Evolutionary conservation across 176 grass and related monocot species (phyloP), one percentile per base, ranked within the genome.

Genomic region (Oryza officinalis): DNA sequence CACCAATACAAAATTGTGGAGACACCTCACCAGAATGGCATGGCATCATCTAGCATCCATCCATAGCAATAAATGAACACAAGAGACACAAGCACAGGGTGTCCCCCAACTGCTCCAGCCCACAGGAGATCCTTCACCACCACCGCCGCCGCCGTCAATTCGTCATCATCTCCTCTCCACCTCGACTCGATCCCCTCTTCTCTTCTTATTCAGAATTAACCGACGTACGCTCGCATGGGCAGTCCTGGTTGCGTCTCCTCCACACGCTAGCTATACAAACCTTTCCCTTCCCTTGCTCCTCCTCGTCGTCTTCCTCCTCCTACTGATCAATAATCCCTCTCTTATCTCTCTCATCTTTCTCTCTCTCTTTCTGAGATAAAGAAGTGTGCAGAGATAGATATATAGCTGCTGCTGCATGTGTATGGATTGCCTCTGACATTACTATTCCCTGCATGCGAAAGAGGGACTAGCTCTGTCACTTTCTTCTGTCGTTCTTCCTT

Each of bases 211-310:
- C 75, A 44, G 63, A 30, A 30, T 35, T 35, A 52, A 52, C 17
- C 49, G 49, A 71, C 74, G 67, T 65, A 14, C 72, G 67, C 59
- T 14, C 67, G 49, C 27, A 11, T 13, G 89, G 67, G 52, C 52
- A n/a, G 17, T 20, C 88, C 92, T 92, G 92, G 94, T 97, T 67
- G 38, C 69, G 49, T 70, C 46, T 60, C 54, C 47, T 80, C 65
- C 75, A 80, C 84, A 80, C 83, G 57, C 84, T 84, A 52, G 49
- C 76, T 47, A 9, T 10, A 40, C 38, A 10, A 40, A 40, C 33
- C 38, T 40, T 40, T 40, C 38, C 38, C 38, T 40, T 40, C 37
- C 7, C 37, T 38, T 38, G 65, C 68, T 6, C 20, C 12, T 12
- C 8, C 46, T 6, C 5, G 25, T 27, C 69, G 5, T 65, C 10